These are phyloP conservation scores for Pontederia crassipes DNA, from an alignment of 176 grass and related monocot genomes.

Conservation along the genomic window DNA sequence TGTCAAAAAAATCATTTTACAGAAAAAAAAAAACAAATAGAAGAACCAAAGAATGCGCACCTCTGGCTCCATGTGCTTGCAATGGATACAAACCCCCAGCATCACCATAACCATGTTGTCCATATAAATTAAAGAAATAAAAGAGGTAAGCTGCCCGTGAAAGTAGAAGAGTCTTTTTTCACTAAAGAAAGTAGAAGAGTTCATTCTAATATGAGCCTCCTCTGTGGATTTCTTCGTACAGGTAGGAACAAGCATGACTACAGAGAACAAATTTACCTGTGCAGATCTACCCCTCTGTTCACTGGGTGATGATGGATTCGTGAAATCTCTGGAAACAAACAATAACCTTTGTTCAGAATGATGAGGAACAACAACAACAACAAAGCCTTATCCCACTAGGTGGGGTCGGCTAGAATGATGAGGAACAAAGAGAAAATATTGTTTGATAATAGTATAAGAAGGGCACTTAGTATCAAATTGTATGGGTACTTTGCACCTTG, in stretches of 20 bases:
- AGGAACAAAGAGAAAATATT: too few relatives aligned
- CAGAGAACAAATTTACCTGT: constrained; percentile 42
- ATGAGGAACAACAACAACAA: too few relatives aligned
- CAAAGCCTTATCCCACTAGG: too few relatives aligned
- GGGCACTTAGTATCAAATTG: too few relatives aligned
- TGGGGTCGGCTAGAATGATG: too few relatives aligned
- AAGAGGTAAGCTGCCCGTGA: constrained; percentile 1
- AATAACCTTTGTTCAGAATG: background rate
- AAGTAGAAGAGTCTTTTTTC: background rate
- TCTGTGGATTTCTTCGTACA: background rate
- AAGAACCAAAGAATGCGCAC: background rate
- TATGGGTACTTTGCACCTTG: too few relatives aligned
- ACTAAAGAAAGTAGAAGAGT: background rate
- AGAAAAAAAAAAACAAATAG: background rate
- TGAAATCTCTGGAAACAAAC: constrained; percentile 72
- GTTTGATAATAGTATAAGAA: too few relatives aligned
- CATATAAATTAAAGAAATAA: constrained; percentile 1
- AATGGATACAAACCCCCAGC: constrained; percentile 50
- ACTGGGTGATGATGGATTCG: constrained; percentile 75
- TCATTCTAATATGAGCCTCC: background rate
- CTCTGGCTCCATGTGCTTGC: constrained; percentile 54
- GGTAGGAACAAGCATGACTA: background rate
- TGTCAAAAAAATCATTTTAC: constrained; percentile 1
- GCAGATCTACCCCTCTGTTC: constrained; percentile 66
- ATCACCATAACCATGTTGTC: constrained; percentile 63